Base-by-base conservation (phyloP, 1,139 yeast genomes). In the Zygosaccharomyces sapae region DNA sequence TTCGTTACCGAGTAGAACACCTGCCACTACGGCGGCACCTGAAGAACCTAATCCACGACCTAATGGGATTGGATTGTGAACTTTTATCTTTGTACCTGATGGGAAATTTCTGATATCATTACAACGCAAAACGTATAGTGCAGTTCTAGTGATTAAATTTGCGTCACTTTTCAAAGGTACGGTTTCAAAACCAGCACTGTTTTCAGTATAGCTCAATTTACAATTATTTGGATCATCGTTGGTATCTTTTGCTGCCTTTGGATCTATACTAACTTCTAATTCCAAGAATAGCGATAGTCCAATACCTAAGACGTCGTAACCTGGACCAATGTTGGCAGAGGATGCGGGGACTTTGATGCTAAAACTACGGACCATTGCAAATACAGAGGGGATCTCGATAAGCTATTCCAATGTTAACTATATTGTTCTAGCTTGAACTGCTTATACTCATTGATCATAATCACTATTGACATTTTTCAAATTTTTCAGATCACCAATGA, bases 1-100 rank as follows among this genome's bases (percentile, higher is more conserved):
- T 58, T 83, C 92, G 63, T 86, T 87, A 38, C 95, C 98, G 35
- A 92, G 74, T 71, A 89, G 75, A 12, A 86, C 92, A 57, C 98
- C 98, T 10, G 95, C 97, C 22, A 92, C 97, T 33, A 92, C 96
- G 33, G 98, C 98, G 7, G 97, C 96, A 42, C 97, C 98, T 10
- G 95, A 86, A 1, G 97, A 90, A 1, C 98, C 98, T 51, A 92
- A 75, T 6, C 98, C 98, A 66, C 98, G 81, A 27, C 98, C 97
- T 53, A 92, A 74, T 5, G 98, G 97, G 56, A 92, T 89, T 25
- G 97, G 96, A 68, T 92, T 92, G 51, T 72, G 75, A 48, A 92
- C 94, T 53, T 80, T 85, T 41, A 92, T 76, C 45, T 72, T 76
- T 10, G 97, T 90, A 29, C 96, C 96, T 8, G 68, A 62, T 33